Evolutionary conservation across 352 stramenopile genomes (phyloP), one percentile per base, ranked within the genome.

Genomic region (Phytophthora citricola): DNA sequence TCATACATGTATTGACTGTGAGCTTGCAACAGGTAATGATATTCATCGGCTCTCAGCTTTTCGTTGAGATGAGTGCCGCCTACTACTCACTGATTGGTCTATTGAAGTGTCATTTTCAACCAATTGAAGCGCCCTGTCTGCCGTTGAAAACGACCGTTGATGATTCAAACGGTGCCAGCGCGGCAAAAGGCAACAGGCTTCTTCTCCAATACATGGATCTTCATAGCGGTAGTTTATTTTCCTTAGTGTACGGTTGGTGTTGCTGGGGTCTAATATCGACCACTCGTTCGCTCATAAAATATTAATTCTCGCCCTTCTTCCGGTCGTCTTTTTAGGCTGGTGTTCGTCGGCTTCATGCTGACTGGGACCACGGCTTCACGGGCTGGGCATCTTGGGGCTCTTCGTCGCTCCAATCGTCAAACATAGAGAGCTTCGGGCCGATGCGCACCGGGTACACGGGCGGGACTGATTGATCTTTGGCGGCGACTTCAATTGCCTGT

Each of bases 211-310:
- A 56, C 49, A 36, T 43, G 14, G 7, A 20, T 11, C 17, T 26
- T 58, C 47, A 45, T 67, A 53, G 50, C 26, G 49, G 5, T 48
- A 45, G 6, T 68, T 4, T 68, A 57, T 63, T 68, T 56, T 55
- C 36, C 24, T 58, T 63, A 64, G 39, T 69, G 22, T 69, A 58
- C 44, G 31, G 29, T 46, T 46, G 53, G 29, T 22, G 36, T 36
- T 22, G 8, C 15, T 20, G 8, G 11, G n/a, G 7, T 31, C 17
- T 10, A 9, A 31, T 27, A 14, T 17, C 29, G 48, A 58, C 20
- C 22, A 31, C 43, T 51, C 36, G 24, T n/a, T 68, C 50, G 64
- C 32, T 73, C 51, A 73, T 73, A 73, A 69, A 68, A 69, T 62
- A 66, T 27, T 52, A 6, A n/a, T 39, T 20, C 36, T 27, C 43